Conservation (phyloP, 2,329 filamentous ascomycete genomes). For the Pestalotiopsis sp. region DNA sequence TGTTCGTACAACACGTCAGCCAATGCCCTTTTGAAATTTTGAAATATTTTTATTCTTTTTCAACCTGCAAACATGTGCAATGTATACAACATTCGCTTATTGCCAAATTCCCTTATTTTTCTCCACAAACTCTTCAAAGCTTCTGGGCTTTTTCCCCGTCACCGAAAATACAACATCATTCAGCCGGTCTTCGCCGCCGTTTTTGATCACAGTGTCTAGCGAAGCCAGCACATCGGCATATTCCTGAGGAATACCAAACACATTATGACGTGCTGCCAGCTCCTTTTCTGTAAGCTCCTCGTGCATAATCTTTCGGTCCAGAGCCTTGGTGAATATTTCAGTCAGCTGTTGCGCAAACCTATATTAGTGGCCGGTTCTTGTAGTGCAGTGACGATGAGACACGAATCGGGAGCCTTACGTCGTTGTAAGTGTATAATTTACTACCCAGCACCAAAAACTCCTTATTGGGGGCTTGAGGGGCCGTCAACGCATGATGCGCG, state of each 20-base stretch:
- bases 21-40: no score
- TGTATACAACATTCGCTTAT: not conserved
- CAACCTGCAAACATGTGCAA: not conserved
- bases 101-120: conserved; percentile 19
- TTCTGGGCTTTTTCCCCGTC: conserved; percentile 32
- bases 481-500: conserved; percentile 37
- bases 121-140: conserved; percentile 28
- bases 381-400: no score
- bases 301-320: conserved; percentile 34
- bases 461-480: conserved; percentile 37
- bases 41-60: no score
- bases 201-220: conserved; percentile 33
- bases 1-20: not conserved
- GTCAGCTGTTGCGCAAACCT: conserved; percentile 28
- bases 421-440: conserved; percentile 28
- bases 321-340: conserved; percentile 29
- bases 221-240: conserved; percentile 32
- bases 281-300: conserved; percentile 30
- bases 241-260: conserved; percentile 29
- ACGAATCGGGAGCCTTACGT: not conserved
- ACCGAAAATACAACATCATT: conserved; percentile 34
- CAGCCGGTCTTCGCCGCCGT: conserved; percentile 34
- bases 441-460: conserved; percentile 37
- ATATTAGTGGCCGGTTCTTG: not conserved
- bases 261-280: conserved; percentile 22